Evolutionary conservation across 129 eudicot genomes (phyloP).

Genomic region (Flaveria brownii): DNA sequence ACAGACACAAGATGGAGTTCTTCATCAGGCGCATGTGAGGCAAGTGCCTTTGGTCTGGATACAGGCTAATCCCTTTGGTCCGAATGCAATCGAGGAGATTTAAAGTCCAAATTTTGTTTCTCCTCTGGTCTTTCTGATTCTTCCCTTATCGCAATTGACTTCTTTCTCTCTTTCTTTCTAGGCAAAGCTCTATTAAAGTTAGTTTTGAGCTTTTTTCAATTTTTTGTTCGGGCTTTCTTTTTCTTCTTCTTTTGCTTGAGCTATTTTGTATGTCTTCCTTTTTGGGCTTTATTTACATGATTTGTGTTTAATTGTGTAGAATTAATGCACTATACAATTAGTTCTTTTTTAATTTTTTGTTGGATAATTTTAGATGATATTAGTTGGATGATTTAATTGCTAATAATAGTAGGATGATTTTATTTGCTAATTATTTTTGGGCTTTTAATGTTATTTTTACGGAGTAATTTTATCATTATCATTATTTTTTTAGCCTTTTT

Average conservation of each 20-base stretch:
- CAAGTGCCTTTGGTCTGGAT: not conserved
- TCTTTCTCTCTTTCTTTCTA: not conserved
- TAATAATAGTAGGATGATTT: too few relatives aligned
- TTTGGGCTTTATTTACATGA: not conserved
- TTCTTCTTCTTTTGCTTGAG: not conserved
- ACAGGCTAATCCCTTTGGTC: too few relatives aligned
- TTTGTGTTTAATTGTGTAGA: not conserved
- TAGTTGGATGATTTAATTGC: not conserved
- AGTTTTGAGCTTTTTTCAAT: not conserved
- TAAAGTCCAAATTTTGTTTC: not conserved
- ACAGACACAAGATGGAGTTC: too few relatives aligned
- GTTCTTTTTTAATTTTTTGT: not conserved
- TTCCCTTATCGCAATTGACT: not conserved
- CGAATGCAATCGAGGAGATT: not conserved
- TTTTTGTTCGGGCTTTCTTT: not conserved
- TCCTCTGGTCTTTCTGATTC: not conserved
- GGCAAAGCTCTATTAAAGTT: not conserved
- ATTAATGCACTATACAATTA: not conserved
- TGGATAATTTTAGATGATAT: not conserved
- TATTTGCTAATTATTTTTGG: not conserved
- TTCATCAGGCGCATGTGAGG: not conserved
- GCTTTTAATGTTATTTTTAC: too few relatives aligned
- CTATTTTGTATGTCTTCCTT: not conserved
- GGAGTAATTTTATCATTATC: not conserved
- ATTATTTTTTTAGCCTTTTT: too few relatives aligned